Evolutionary conservation across 805 yeast genomes (phyloP), one percentile per base, ranked within the genome.

Genomic region (Sugiyamaella chiloensis): DNA sequence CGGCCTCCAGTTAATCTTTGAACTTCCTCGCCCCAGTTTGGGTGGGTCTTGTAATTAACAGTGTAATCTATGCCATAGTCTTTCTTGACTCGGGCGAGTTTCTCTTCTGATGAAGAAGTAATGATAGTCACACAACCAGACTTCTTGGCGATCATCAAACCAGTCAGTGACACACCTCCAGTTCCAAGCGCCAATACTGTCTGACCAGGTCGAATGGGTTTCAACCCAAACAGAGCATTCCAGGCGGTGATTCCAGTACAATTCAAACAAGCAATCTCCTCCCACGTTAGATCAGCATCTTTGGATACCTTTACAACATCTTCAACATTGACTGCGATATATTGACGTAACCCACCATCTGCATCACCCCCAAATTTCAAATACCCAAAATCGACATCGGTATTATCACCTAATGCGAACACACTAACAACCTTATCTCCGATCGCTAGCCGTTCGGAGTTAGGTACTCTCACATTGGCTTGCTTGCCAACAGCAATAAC

Each of bases 201-300:
- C 24, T 48, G 42, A 16, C 52, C 48, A 17, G 52, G 48, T 11
- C 31, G 17, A 24, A 44, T 41, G 9, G 37, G 31, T 14, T 24
- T 24, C n/a, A 34, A 19, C 4, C 52, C 52, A 29, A 21, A 48
- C 6, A 48, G 34, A 4, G 42, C 48, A 31, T 48, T 48, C 52
- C 52, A 48, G 12, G 42, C 16, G 23, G 52, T 44, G 19, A 48
- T 40, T 3, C 48, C 52, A 23, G 52, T 42, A 29, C 52, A 49
- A 1, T 34, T 42, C 30, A 49, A 34, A 11, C 42, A 14, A 6
- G 52, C 41, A n/a, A 32, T n/a, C 19, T 45, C 37, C 24, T 44
- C 42, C 52, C 52, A 49, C 2, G 49, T 20, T 17, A 49, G 44
- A 21, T 46, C 43, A 4, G 19, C 50, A 7, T 40, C 32, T 14